phyloP scores from a whole-genome alignment of 2,329 filamentous ascomycete species.

The Hymenoscyphus infarciens region DNA sequence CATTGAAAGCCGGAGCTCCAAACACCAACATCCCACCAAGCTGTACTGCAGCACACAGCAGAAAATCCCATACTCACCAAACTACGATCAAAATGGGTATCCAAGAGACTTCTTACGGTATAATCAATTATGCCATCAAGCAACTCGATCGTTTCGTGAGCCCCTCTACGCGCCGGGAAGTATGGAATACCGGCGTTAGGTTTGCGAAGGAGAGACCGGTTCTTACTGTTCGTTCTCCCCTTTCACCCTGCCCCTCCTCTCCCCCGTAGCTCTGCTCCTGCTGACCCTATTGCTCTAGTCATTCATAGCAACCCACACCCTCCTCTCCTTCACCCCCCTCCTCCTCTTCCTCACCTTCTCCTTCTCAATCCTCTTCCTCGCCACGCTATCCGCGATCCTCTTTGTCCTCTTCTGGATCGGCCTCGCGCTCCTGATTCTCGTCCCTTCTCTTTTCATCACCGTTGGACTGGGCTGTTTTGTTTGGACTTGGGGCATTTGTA shows the following conservation, averaged over 20 bases:
- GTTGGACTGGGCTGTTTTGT: constrained; percentile 58
- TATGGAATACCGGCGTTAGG: constrained; percentile 48
- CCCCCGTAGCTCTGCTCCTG: background rate
- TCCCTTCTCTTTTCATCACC: constrained; percentile 66
- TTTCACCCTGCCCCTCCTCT: background rate
- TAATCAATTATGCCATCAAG: background rate
- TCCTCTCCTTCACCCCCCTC: constrained; percentile 64
- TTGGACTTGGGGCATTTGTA: constrained; percentile 65
- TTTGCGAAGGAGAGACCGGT: constrained; percentile 65
- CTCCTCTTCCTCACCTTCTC: constrained; percentile 66
- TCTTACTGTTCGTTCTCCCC: constrained; percentile 55
- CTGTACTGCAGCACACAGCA: background rate
- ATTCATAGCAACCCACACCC: constrained; percentile 62
- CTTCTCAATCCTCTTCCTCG: constrained; percentile 58
- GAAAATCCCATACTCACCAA: background rate
- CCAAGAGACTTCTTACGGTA: background rate
- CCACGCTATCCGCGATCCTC: constrained; percentile 56
- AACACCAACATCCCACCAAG: background rate
- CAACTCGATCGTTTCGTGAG: constrained; percentile 45
- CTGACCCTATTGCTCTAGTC: constrained; percentile 44
- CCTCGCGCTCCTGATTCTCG: constrained; percentile 62
- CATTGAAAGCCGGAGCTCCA: background rate
- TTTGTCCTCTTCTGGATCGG: constrained; percentile 68
- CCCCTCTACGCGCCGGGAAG: constrained; percentile 56
- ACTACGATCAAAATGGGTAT: background rate